phyloP scores from a whole-genome alignment of 2,329 filamentous ascomycete genomes.

The Penicillium hordei region DNA sequence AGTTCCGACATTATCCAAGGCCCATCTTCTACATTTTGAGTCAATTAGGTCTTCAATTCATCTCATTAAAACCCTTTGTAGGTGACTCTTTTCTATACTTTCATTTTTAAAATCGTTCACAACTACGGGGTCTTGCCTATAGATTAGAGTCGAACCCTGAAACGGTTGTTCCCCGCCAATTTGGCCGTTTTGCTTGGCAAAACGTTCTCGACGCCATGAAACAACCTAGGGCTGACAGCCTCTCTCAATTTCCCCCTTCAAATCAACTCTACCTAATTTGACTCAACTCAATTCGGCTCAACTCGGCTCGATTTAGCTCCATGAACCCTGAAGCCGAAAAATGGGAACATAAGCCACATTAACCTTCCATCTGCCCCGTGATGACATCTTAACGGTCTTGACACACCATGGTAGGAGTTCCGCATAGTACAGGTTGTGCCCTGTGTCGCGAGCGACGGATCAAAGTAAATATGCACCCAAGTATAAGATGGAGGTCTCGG shows the following conservation, averaged over 20 bases:
- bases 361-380: background rate
- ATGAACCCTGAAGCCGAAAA: background rate
- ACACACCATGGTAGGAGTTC: conserved; percentile 42
- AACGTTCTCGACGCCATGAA: background rate
- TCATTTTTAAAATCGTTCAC: too few species aligned
- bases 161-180: background rate
- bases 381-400: conserved; percentile 1
- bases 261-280: background rate
- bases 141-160: background rate
- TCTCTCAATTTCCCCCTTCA: background rate
- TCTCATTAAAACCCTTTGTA: too few species aligned
- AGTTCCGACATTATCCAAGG: too few species aligned
- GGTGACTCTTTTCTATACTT: too few species aligned
- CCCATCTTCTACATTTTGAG: too few species aligned
- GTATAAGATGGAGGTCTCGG: background rate
- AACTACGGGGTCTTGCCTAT: too few species aligned
- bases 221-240: background rate
- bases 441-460: conserved; percentile 43
- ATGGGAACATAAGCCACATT: background rate
- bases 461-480: conserved; percentile 27
- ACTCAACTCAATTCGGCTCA: background rate
- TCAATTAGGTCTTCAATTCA: too few species aligned
- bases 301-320: background rate
- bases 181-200: background rate
- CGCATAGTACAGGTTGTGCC: conserved; percentile 44